Conservation (phyloP, 139 green algal genomes). For the Asterochloris erici region DNA sequence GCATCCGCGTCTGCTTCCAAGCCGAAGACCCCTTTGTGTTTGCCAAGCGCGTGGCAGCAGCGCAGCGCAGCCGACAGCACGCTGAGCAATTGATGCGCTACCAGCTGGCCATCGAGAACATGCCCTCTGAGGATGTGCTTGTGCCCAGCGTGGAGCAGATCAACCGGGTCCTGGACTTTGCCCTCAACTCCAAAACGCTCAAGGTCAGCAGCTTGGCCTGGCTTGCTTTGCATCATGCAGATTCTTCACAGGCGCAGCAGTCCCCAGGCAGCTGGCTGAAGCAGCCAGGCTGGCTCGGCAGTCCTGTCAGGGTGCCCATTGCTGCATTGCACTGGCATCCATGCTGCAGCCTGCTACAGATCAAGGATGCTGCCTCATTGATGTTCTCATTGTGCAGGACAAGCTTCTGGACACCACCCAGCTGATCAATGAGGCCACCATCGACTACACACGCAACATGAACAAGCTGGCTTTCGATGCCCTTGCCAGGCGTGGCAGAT, state of each 20-base stretch:
- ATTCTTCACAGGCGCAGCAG: too few relatives aligned
- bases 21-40: conserved; percentile 71
- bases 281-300: background rate
- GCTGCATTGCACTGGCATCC: background rate
- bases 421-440: conserved; percentile 71
- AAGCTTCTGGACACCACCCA: conserved; percentile 71
- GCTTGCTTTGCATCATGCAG: background rate
- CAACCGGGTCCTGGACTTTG: conserved; percentile 67
- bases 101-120: conserved; percentile 75
- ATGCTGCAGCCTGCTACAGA: background rate
- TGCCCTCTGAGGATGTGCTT: conserved; percentile 78
- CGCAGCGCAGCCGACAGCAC: conserved; percentile 28
- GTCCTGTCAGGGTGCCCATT: background rate
- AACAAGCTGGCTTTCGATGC: conserved; percentile 70
- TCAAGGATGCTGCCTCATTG: background rate
- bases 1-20: conserved; percentile 65
- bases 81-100: conserved; percentile 59
- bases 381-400: conserved; percentile 27
- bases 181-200: conserved; percentile 69
- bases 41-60: conserved; percentile 48
- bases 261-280: background rate
- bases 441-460: conserved; percentile 76
- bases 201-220: conserved; percentile 19
- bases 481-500: background rate
- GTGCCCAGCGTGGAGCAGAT: conserved; percentile 67